Conservation (phyloP, 352 stramenopile species). For the Globisporangium heterothallicum region DNA sequence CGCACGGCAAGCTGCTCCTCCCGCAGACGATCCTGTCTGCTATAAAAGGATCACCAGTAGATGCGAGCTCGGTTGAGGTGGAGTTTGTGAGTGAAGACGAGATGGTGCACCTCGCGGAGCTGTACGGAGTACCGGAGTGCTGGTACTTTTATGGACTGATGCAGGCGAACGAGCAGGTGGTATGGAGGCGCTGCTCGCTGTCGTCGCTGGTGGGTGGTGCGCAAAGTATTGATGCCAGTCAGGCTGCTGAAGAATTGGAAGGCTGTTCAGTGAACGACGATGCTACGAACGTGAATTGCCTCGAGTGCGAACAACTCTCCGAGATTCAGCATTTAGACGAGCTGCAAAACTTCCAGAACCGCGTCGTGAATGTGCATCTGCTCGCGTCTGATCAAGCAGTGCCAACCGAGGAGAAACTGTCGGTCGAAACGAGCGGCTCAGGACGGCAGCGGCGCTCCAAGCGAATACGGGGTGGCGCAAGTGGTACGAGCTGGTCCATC, state of each 20-base stretch:
- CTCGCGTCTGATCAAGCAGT: constrained; percentile 50
- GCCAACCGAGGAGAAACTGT: constrained; percentile 35
- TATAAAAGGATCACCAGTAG: constrained; percentile 34
- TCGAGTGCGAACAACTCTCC: constrained; percentile 39
- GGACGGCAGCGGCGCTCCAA: constrained; percentile 52
- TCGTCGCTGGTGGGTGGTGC: constrained; percentile 17
- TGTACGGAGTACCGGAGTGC: constrained; percentile 45
- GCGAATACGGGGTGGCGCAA: constrained; percentile 50
- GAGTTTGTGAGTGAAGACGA: constrained; percentile 59
- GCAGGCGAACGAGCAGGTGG: constrained; percentile 18
- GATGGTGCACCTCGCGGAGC: constrained; percentile 48
- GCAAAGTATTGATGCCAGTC: constrained; percentile 8
- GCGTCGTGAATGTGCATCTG: constrained; percentile 55
- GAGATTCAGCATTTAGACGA: constrained; percentile 37
- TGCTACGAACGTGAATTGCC: constrained; percentile 27
- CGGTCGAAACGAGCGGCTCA: constrained; percentile 26
- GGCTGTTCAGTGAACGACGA: constrained; percentile 20
- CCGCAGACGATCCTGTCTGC: constrained; percentile 37
- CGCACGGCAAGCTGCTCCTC: constrained; percentile 50
- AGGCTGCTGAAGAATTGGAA: constrained; percentile 15
- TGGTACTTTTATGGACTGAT: constrained; percentile 47
- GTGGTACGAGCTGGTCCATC: constrained; percentile 37
- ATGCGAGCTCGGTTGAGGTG: constrained; percentile 38
- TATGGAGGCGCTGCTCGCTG: constrained; percentile 47
- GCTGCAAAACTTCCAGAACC: constrained; percentile 60